Evolutionary conservation across 768 basidiomycete species (phyloP).

Genomic region (Holtermannia corniformis): DNA sequence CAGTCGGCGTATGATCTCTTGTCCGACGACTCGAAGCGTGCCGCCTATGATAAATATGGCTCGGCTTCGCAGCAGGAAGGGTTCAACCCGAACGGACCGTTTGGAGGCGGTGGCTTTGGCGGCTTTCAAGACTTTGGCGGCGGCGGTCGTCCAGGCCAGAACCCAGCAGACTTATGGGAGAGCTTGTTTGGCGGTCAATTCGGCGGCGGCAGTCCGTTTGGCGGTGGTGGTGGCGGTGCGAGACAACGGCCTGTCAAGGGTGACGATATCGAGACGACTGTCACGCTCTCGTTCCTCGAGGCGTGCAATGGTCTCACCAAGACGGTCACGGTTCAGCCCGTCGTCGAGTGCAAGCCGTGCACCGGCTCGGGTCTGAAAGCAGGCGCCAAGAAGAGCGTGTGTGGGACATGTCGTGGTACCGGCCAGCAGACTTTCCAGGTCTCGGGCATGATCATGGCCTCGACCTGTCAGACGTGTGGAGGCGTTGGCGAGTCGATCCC

Average conservation of each 20-base stretch:
- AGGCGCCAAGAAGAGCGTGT: constrained; percentile 72
- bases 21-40: constrained; percentile 88
- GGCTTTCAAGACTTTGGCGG: constrained; percentile 63
- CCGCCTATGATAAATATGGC: constrained; percentile 84
- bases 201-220: constrained; percentile 41
- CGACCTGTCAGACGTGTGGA: constrained; percentile 70
- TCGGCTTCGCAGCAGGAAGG: constrained; percentile 84
- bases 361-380: constrained; percentile 75
- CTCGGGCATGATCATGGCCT: constrained; percentile 95
- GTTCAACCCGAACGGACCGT: constrained; percentile 76
- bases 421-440: constrained; percentile 83
- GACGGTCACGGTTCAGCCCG: constrained; percentile 64
- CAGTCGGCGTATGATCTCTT: constrained; percentile 94
- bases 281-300: constrained; percentile 79
- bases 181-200: constrained; percentile 61
- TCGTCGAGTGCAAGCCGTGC: constrained; percentile 76
- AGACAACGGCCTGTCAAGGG: constrained; percentile 48
- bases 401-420: constrained; percentile 70
- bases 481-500: constrained; percentile 76
- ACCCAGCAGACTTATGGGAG: constrained; percentile 65
- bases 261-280: constrained; percentile 66
- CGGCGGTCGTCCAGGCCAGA: constrained; percentile 35
- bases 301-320: constrained; percentile 82
- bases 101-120: constrained; percentile 60
- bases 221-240: constrained; percentile 43